These are phyloP conservation scores for Tylopilus plumbeoviolaceoides DNA, from an alignment of 768 basidiomycete species.

Conservation along the genomic window DNA sequence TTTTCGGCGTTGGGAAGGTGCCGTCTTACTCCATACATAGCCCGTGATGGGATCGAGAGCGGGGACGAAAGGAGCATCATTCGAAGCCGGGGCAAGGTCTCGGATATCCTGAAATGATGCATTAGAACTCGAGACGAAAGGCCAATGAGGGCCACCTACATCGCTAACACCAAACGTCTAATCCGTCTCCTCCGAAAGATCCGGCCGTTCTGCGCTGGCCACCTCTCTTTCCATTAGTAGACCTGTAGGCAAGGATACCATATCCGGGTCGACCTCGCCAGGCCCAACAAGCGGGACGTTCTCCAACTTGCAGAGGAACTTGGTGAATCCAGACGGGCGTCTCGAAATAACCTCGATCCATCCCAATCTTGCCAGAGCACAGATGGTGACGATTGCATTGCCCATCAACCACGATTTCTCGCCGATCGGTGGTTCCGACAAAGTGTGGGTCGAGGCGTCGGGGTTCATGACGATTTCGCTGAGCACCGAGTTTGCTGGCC, in stretches of 20 bases:
- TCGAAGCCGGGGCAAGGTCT: constrained; percentile 6
- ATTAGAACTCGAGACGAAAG: constrained; percentile 5
- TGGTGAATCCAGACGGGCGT: constrained; percentile 85
- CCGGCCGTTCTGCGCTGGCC: constrained; percentile 30
- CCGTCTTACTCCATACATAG: constrained; percentile 83
- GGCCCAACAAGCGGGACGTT: constrained; percentile 83
- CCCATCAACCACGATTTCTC: constrained; percentile 87
- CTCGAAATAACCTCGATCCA: constrained; percentile 88
- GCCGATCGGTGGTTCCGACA: constrained; percentile 38
- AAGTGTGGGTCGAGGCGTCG: constrained; percentile 25
- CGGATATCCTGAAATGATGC: constrained; percentile 20
- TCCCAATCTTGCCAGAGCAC: constrained; percentile 64
- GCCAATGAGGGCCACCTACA: constrained; percentile 11
- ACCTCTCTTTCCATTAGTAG: constrained; percentile 64
- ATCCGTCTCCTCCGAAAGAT: constrained; percentile 19
- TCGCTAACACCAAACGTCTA: neutral
- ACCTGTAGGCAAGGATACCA: constrained; percentile 66
- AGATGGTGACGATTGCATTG: constrained; percentile 79
- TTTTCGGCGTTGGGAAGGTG: constrained; percentile 87
- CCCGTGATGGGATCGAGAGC: constrained; percentile 74
- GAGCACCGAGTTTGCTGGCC: constrained; percentile 75
- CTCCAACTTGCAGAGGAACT: constrained; percentile 80
- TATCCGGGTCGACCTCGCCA: constrained; percentile 81
- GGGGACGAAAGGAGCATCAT: constrained; percentile 23
- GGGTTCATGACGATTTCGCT: constrained; percentile 75